phyloP scores from a whole-genome alignment of 2,329 filamentous ascomycete species.

The Ilyonectria sp. region DNA sequence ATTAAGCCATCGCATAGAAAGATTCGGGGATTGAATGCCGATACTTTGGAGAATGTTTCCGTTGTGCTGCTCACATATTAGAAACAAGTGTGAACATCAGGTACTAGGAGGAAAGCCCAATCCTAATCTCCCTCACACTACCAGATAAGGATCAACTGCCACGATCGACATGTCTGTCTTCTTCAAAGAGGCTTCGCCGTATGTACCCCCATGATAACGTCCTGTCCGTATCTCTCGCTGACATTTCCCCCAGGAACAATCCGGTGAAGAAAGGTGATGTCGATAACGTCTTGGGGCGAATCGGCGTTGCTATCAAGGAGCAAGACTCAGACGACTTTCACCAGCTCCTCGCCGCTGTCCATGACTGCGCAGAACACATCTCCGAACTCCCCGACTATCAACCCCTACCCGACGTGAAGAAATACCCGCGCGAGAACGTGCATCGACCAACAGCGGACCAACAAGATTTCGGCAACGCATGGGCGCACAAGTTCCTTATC shows the following conservation, averaged over 20 bases:
- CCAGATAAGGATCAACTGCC: slow-evolving; percentile 6
- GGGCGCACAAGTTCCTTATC: slow-evolving; percentile 67
- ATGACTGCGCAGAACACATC: slow-evolving; percentile 65
- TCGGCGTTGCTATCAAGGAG: slow-evolving; percentile 55
- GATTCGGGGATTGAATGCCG: neutral
- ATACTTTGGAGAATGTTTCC: neutral
- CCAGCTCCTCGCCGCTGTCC: slow-evolving; percentile 64
- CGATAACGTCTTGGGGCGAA: slow-evolving; percentile 51
- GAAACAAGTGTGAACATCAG: neutral
- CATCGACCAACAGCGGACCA: slow-evolving; percentile 56
- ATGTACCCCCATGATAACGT: slow-evolving; percentile 25
- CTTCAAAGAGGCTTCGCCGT: slow-evolving; percentile 57
- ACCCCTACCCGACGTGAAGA: slow-evolving; percentile 56
- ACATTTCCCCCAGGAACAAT: slow-evolving; percentile 50
- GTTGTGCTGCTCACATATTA: neutral
- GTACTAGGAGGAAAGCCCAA: neutral
- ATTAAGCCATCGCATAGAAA: neutral
- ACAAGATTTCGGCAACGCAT: slow-evolving; percentile 64
- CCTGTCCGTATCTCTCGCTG: neutral
- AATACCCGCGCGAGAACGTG: slow-evolving; percentile 62
- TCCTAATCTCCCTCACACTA: neutral
- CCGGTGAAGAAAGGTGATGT: slow-evolving; percentile 59
- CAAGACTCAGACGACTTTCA: slow-evolving; percentile 61
- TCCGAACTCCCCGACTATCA: slow-evolving; percentile 63
- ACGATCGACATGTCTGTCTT: slow-evolving; percentile 54